These are phyloP conservation scores for Glycine soja DNA, from an alignment of 306 rosid genomes.

Conservation along the genomic window DNA sequence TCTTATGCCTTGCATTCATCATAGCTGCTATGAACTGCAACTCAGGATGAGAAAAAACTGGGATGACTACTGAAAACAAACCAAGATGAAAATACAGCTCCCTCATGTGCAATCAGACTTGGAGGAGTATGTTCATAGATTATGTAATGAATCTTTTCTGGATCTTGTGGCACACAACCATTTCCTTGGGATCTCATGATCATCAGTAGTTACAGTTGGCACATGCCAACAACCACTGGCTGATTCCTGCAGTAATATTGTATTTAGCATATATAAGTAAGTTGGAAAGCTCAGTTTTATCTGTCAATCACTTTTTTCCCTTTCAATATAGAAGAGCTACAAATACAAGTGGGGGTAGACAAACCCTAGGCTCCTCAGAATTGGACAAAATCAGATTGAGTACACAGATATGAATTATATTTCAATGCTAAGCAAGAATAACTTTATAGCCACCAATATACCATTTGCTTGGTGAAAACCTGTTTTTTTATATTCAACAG, in stretches of 20 bases:
- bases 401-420: neutral
- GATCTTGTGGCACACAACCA: conserved; percentile 88
- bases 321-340: neutral
- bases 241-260: conserved; percentile 66
- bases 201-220: conserved; percentile 75
- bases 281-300: conserved; percentile 2
- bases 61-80: conserved; percentile 35
- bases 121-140: conserved; percentile 42
- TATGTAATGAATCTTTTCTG: conserved; percentile 40
- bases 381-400: conserved; percentile 19
- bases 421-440: neutral
- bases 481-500: conserved; percentile 20
- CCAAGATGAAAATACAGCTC: conserved; percentile 16
- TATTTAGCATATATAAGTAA: conserved; percentile 13
- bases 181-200: conserved; percentile 73
- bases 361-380: conserved; percentile 16
- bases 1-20: conserved; percentile 66
- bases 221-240: conserved; percentile 84
- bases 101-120: conserved; percentile 15
- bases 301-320: neutral
- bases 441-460: conserved; percentile 1
- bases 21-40: conserved; percentile 68
- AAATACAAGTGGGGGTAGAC: neutral
- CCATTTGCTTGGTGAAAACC: conserved; percentile 32
- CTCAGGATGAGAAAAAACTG: conserved; percentile 37